A percentile compares a stretch with the other conserved stretches of the same genome.
These are phyloP conservation scores for Apium graveolens DNA, from an alignment of 129 eudicot genomes.

Conservation along the genomic window DNA sequence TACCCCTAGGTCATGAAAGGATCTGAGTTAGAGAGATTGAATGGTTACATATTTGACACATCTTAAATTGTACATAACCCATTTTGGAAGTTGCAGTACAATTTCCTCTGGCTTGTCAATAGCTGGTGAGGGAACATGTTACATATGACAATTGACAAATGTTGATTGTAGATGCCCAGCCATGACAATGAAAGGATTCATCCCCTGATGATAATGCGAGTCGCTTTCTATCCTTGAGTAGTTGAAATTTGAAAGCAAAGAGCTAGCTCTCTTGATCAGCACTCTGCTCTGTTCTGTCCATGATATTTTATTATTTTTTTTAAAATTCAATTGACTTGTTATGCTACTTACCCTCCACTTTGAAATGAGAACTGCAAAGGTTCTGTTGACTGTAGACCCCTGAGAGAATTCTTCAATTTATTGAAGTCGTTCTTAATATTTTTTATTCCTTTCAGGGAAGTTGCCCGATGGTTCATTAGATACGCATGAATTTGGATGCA, in stretches of 20 bases:
- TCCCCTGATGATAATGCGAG: not conserved
- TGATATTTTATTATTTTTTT: not conserved
- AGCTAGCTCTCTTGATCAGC: not conserved
- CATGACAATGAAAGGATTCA: not conserved
- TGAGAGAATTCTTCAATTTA: not conserved
- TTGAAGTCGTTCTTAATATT: not conserved
- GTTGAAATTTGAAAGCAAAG: not conserved
- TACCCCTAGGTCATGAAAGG: not conserved
- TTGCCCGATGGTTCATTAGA: not conserved
- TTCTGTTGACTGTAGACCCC: not conserved
- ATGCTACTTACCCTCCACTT: not conserved
- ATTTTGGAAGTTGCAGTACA: not conserved
- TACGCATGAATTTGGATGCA: not conserved
- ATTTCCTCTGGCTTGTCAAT: not conserved
- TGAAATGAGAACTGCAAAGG: not conserved
- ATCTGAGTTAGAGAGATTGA: not conserved
- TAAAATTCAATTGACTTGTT: not conserved
- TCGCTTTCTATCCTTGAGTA: not conserved
- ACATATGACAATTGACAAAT: not conserved
- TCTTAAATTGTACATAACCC: not conserved
- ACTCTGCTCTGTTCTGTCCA: not conserved
- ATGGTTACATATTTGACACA: not conserved
- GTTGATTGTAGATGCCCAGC: constrained; percentile 8
- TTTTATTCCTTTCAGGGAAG: not conserved
- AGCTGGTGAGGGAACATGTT: not conserved